phyloP scores from a whole-genome alignment of 2,329 filamentous ascomycete species.

The Fusarium sterilihyphosum region DNA sequence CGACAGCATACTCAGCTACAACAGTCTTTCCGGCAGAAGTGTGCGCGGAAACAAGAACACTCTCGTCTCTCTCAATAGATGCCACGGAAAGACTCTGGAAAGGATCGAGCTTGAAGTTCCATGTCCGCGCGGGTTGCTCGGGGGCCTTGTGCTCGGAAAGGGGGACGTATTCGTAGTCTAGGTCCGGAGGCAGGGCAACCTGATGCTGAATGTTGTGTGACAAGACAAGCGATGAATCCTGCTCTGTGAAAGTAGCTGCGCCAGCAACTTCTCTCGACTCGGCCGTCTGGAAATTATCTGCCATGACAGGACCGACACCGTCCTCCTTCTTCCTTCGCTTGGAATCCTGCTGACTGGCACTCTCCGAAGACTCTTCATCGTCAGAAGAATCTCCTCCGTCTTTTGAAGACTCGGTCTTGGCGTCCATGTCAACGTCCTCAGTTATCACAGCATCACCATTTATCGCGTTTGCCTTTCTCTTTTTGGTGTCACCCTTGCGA shows the following conservation, averaged over 20 bases:
- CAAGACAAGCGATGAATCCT: conserved; percentile 80
- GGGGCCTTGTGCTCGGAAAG: conserved; percentile 94
- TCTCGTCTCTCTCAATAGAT: conserved; percentile 95
- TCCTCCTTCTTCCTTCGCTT: conserved; percentile 68
- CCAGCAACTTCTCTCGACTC: conserved; percentile 90
- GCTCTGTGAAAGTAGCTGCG: conserved; percentile 72
- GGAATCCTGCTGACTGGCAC: conserved; percentile 65
- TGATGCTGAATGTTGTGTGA: conserved; percentile 99
- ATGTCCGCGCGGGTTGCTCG: conserved; percentile 83
- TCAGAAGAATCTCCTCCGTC: conserved; percentile 48
- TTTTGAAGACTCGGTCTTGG: conserved; percentile 55
- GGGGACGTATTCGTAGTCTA: conserved; percentile 94
- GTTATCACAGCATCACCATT: conserved; percentile 29
- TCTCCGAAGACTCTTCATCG: conserved; percentile 52
- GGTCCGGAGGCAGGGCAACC: conserved; percentile 91
- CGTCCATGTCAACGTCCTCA: conserved; percentile 47
- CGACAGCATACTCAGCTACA: conserved; percentile 97
- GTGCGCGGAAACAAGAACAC: conserved; percentile 95
- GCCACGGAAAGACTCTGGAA: conserved; percentile 96
- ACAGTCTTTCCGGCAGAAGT: conserved; percentile 98
- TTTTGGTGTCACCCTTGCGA: conserved; percentile 74
- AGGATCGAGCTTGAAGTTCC: conserved; percentile 92
- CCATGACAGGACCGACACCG: conserved; percentile 80
- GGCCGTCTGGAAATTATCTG: conserved; percentile 94
- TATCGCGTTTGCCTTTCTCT: conserved; percentile 82